phyloP scores from a whole-genome alignment of 1,284 basidiomycete species.

The Melampsora larici-populina region DNA sequence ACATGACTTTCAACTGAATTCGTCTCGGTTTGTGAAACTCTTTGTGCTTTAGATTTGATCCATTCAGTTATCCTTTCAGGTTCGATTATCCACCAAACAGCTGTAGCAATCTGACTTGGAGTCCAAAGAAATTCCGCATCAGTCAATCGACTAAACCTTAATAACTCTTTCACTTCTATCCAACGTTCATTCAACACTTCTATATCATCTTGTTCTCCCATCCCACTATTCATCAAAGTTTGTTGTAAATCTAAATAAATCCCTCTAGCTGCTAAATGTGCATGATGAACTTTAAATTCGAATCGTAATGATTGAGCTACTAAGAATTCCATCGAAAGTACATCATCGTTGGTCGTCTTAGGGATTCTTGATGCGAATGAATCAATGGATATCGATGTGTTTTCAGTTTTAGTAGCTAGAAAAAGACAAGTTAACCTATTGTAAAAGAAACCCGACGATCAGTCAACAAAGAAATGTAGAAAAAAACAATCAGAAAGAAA shows the following conservation, averaged over 20 bases:
- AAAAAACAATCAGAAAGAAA: background rate
- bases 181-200: constrained; percentile 13
- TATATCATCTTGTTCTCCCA: background rate
- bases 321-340: constrained; percentile 89
- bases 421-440: constrained; percentile 88
- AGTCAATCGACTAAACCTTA: constrained; percentile 73
- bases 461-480: background rate
- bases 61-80: constrained; percentile 65
- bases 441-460: background rate
- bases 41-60: constrained; percentile 53
- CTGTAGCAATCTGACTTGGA: constrained; percentile 90
- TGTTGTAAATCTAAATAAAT: constrained; percentile 87
- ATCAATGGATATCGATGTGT: constrained; percentile 81
- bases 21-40: background rate
- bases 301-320: constrained; percentile 89
- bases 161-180: constrained; percentile 61
- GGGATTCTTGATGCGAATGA: constrained; percentile 75
- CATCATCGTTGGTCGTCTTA: constrained; percentile 67
- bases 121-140: constrained; percentile 88
- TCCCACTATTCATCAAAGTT: constrained; percentile 46
- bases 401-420: constrained; percentile 93
- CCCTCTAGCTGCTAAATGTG: constrained; percentile 83
- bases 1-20: constrained; percentile 2
- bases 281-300: constrained; percentile 87
- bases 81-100: constrained; percentile 68